Base-by-base conservation (phyloP, 1,139 yeast genomes). In the Kodamaea arcana region DNA sequence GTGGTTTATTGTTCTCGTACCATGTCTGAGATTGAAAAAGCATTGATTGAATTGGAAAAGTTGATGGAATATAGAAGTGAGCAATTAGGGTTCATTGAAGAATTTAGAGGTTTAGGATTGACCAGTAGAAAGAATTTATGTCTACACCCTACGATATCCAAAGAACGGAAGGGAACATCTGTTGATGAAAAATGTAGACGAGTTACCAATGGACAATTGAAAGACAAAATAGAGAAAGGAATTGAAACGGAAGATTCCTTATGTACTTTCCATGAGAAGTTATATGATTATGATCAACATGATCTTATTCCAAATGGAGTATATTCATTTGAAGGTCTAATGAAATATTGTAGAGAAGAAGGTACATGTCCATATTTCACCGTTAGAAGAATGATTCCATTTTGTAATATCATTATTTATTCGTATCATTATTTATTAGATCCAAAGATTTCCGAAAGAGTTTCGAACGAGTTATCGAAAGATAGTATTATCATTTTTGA, bases 21-120 rank as follows among this genome's bases (percentile, higher is more conserved):
- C 24, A 92, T 92, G 98, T 86, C 97, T 8, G 99, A 92, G 65
- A 92, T 92, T 55, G 98, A 92, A 62, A 92, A 92, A 62, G 97
- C 98, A 0, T 65, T 92, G 56, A 87, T 90, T n/a, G 99, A 92
- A 64, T 70, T 94, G 66, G 82, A 85, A 44, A 80, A 78, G 36
- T 68, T 92, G 48, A 92, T 92, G 98, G 86, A 78, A 35, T 92
- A 74, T 55, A 71, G 99, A 43, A 62, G 92, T 3, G 69, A 77
- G 37, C 95, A 86, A 52, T 67, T 92, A 37, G 97, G 97, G 0
- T 78, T 74, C 46, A 82, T 68, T 21, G 97, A 88, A 56, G 88
- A 83, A 36, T 94, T 92, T 56, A 69, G 97, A 43, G 99, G 98
- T 0, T 63, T 92, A 43, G 99, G 99, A 0, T 70, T 92, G 43